A percentile compares a stretch with the other conserved stretches of the same genome.
Evolutionary conservation across 441 rosid species (phyloP).

Genomic region (Erodium trifolium): DNA sequence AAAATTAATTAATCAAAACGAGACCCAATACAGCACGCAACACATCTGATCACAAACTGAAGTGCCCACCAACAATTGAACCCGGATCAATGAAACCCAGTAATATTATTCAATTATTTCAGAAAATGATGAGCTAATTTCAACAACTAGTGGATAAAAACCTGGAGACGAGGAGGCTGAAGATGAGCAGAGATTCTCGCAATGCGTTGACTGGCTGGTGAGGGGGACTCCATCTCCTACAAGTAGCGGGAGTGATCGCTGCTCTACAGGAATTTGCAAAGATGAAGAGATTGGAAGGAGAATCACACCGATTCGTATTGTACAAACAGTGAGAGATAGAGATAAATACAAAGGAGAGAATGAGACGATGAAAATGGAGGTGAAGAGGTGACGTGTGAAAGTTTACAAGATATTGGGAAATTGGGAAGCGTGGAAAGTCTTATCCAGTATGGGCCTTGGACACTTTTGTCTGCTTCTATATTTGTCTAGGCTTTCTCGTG

Average conservation of each 20-base stretch:
- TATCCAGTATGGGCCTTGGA: background rate
- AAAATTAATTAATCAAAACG: background rate
- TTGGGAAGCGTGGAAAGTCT: conserved; percentile 24
- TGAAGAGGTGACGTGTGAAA: background rate
- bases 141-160: conserved; percentile 14
- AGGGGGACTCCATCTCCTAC: conserved; percentile 18
- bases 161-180: conserved; percentile 39
- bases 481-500: too few species aligned
- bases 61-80: background rate
- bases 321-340: background rate
- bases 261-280: background rate
- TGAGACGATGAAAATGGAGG: conserved; percentile 3
- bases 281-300: background rate
- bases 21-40: background rate
- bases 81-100: background rate
- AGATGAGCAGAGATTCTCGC: conserved; percentile 64
- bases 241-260: background rate
- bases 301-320: background rate
- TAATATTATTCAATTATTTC: too few species aligned
- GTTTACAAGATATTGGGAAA: background rate
- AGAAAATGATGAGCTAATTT: background rate
- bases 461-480: too few species aligned
- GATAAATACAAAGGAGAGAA: background rate
- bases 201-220: conserved; percentile 51
- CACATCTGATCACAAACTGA: background rate